Conservation (phyloP, 2,329 filamentous ascomycete genomes). For the Alternaria ventricosa region DNA sequence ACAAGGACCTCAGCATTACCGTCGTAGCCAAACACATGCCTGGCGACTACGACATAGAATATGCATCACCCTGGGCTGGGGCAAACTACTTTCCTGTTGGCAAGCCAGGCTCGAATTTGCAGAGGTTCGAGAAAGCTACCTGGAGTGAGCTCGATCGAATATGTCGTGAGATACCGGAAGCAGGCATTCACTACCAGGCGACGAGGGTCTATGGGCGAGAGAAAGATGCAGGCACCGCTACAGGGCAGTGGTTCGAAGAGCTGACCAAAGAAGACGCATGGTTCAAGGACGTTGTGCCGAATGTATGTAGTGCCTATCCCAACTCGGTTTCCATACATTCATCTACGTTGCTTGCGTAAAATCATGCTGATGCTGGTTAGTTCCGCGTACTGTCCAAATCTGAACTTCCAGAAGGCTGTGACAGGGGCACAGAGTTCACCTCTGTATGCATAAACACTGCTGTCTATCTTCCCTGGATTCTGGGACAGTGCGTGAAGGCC, state of each 20-base stretch:
- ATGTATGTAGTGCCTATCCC: slow-evolving; percentile 57
- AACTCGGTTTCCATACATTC: background rate
- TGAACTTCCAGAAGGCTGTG: slow-evolving; percentile 67
- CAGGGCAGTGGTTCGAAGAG: slow-evolving; percentile 68
- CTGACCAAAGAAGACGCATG: slow-evolving; percentile 73
- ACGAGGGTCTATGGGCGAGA: slow-evolving; percentile 65
- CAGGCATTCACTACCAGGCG: slow-evolving; percentile 78
- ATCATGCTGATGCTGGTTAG: slow-evolving; percentile 39
- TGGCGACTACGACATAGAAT: slow-evolving; percentile 89
- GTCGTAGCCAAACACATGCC: slow-evolving; percentile 89
- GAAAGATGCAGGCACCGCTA: slow-evolving; percentile 65
- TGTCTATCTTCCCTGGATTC: slow-evolving; percentile 85
- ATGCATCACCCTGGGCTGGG: slow-evolving; percentile 88
- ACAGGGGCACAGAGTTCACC: slow-evolving; percentile 77
- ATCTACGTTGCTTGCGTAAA: background rate
- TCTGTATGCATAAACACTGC: slow-evolving; percentile 92
- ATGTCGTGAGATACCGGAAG: slow-evolving; percentile 70
- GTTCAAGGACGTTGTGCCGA: slow-evolving; percentile 74
- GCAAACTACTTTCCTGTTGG: slow-evolving; percentile 72
- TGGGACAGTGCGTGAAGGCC: slow-evolving; percentile 77
- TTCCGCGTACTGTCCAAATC: slow-evolving; percentile 66
- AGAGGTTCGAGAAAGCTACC: slow-evolving; percentile 52
- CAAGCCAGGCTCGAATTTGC: slow-evolving; percentile 48
- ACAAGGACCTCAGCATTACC: slow-evolving; percentile 66
- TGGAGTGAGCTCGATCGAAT: slow-evolving; percentile 54